phyloP scores from a whole-genome alignment of 768 basidiomycete genomes.

The Mycena maculata region DNA sequence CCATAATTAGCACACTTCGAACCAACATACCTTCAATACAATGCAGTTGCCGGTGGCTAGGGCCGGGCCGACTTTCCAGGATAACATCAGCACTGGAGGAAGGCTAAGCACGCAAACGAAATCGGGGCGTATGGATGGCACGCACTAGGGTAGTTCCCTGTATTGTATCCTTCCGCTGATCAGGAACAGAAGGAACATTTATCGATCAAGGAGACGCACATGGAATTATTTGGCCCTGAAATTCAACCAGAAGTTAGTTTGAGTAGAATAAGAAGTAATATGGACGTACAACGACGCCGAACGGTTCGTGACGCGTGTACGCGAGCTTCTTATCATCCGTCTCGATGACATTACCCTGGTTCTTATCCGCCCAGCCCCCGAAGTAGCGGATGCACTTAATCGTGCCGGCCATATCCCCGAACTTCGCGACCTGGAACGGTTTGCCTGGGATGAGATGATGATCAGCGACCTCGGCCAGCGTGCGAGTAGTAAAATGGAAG shows the following conservation, averaged over 20 bases:
- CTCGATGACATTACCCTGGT: conserved; percentile 71
- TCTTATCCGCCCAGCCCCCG: conserved; percentile 83
- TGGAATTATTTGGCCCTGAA: conserved; percentile 56
- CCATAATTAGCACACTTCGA: too few species aligned
- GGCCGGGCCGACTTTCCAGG: conserved; percentile 46
- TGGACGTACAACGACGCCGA: conserved; percentile 55
- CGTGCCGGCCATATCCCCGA: conserved; percentile 36
- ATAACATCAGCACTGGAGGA: conserved; percentile 39
- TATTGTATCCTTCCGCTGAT: conserved; percentile 38
- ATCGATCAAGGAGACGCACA: conserved; percentile 29
- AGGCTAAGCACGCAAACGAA: neutral
- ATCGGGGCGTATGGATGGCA: neutral
- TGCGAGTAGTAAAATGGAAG: neutral
- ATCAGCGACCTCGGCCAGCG: neutral
- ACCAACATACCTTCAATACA: conserved; percentile 64
- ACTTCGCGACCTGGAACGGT: conserved; percentile 38
- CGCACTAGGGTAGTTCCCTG: conserved; percentile 75
- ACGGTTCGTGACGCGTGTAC: conserved; percentile 73
- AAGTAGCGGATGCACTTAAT: conserved; percentile 70
- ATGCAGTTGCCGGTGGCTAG: conserved; percentile 66
- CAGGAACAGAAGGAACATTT: neutral
- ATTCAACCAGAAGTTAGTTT: too few species aligned
- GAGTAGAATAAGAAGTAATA: too few species aligned
- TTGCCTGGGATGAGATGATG: conserved; percentile 43
- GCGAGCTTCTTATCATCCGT: conserved; percentile 57